phyloP scores from a whole-genome alignment of 495 filamentous ascomycete genomes.

The Lophiotrema nucula region DNA sequence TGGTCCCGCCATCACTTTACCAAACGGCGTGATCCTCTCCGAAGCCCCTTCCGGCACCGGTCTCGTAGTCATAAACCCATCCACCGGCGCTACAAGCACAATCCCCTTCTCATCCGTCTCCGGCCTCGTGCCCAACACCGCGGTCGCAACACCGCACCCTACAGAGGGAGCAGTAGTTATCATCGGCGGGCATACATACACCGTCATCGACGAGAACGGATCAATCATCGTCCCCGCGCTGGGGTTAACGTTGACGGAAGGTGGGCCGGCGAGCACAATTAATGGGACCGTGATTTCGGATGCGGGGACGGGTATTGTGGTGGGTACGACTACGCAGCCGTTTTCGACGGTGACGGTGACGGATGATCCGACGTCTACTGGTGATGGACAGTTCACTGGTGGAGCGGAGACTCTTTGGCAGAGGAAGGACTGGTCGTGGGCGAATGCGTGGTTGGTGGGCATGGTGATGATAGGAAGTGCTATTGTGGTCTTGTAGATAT shows the following conservation, averaged over 20 bases:
- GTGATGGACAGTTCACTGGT: too few relatives aligned
- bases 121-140: not conserved
- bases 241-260: constrained; percentile 9
- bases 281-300: constrained; percentile 14
- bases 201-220: not conserved
- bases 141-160: not conserved
- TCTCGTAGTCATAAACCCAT: constrained; percentile 1
- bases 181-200: constrained; percentile 14
- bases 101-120: constrained; percentile 1
- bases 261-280: constrained; percentile 17
- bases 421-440: too few relatives aligned
- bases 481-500: too few relatives aligned
- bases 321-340: constrained; percentile 7
- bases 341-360: constrained; percentile 11
- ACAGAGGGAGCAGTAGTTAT: constrained; percentile 4
- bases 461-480: too few relatives aligned
- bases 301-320: constrained; percentile 18
- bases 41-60: constrained; percentile 4
- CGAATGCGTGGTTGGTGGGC: too few relatives aligned
- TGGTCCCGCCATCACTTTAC: constrained; percentile 4
- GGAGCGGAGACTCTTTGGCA: too few relatives aligned
- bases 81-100: not conserved
- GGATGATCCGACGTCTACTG: too few relatives aligned
- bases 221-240: constrained; percentile 1
- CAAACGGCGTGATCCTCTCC: constrained; percentile 11